Base-by-base conservation (phyloP, 129 eudicot species). In the Flaveria linearis region DNA sequence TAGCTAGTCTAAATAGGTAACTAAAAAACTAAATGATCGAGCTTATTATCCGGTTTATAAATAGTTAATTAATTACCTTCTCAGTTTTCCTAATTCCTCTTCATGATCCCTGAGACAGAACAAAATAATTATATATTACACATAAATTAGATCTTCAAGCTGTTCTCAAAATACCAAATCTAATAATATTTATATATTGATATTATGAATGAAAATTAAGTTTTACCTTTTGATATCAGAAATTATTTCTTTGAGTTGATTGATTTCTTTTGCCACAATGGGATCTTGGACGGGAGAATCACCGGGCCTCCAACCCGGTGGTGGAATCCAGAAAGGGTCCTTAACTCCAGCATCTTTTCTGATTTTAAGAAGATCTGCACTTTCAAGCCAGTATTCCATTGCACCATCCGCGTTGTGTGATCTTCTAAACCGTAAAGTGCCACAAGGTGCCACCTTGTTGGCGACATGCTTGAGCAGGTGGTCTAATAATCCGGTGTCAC, bases 311-410 rank as follows among this genome's bases (percentile, higher is more conserved):
- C 99, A 95, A 60, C 99, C 99, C 36, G 96, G 92, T 65, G 99
- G 99, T 68, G 99, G 99, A 13, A 79, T 84, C 99, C 99, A 95
- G 46, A 84, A 95, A 36, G 99, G 95, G 80, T 95, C 97, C 15
- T 60, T 75, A 6, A 95, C 90, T 9, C 99, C 99, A 56, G 97
- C 97, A 1, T 91, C 90, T 67, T 64, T 91, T 68, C 97, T 84
- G 25, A 91, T 77, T 25, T 86, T 81, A 33, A 86, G 84, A 71
- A 95, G 92, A 74, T 91, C 89, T 46, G 99, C 94, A 82, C 82
- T 81, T 81, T 95, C 99, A 68, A 95, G 75, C 99, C 99, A 95
- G 64, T 91, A 95, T 83, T 89, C 97, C 99, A 95, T 95, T 8
- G 90, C 89, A 18, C 99, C 97, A 69, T 86, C 94, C 1, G 96